A percentile compares a stretch with the other conserved stretches of the same genome.
Conservation (phyloP, 225 moss, liverwort and hornwort genomes). For the Sphagnum contortum region DNA sequence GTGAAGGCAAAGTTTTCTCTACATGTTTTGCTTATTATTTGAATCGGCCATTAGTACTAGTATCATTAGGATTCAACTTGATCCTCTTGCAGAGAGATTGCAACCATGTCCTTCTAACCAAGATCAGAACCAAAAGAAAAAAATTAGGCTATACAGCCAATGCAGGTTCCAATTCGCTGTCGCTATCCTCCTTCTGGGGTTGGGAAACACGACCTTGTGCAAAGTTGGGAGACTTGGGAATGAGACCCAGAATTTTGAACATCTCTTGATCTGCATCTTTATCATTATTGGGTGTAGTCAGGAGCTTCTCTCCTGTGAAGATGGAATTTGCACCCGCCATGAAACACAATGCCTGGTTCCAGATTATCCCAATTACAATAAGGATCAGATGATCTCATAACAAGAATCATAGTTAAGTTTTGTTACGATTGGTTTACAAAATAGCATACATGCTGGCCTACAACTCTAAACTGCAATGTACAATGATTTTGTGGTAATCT, state of each 20-base stretch:
- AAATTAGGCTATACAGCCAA: not conserved
- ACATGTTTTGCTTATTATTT: too few species aligned
- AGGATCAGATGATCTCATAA: not conserved
- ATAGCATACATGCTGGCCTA: not conserved
- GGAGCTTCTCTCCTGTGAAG: constrained; percentile 89
- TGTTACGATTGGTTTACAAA: not conserved
- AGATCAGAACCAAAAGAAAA: too few species aligned
- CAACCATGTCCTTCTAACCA: too few species aligned
- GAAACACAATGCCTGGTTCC: constrained; percentile 63
- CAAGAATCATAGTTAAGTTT: not conserved
- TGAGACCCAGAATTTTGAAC: constrained; percentile 86
- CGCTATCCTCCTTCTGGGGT: constrained; percentile 7
- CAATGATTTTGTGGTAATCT: too few species aligned
- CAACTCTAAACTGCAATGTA: not conserved
- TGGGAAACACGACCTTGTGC: constrained; percentile 28
- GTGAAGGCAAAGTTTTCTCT: too few species aligned
- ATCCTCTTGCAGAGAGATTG: too few species aligned
- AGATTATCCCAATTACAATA: not conserved
- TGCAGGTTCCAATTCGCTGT: not conserved
- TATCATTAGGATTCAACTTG: too few species aligned
- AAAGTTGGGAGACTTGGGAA: constrained; percentile 75
- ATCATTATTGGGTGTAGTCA: constrained; percentile 92
- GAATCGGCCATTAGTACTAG: too few species aligned
- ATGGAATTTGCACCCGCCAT: constrained; percentile 98
- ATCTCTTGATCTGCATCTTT: constrained; percentile 79